These are phyloP conservation scores for Jatropha curcas DNA, from an alignment of 345 rosid species.

Conservation along the genomic window DNA sequence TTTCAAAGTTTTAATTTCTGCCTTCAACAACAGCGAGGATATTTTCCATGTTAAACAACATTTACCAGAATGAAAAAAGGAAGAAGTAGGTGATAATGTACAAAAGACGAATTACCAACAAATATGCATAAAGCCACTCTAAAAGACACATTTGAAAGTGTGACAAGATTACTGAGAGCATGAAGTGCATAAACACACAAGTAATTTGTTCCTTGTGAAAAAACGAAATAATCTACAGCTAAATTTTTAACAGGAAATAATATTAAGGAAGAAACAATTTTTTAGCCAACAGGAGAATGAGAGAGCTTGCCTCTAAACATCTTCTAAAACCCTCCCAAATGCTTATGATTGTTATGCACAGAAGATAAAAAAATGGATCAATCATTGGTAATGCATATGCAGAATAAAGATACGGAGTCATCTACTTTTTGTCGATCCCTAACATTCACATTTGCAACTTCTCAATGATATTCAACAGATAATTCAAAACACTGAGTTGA, in stretches of 20 bases:
- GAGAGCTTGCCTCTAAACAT: not conserved
- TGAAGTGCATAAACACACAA: not conserved
- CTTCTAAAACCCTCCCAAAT: not conserved
- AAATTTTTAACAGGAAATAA: not conserved
- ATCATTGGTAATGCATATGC: not conserved
- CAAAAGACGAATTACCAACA: not conserved
- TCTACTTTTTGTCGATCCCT: not conserved
- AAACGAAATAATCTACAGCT: not conserved
- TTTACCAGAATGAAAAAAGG: not conserved
- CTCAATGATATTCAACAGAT: not conserved
- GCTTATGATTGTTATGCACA: not conserved
- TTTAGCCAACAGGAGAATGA: not conserved
- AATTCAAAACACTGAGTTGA: not conserved
- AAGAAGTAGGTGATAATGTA: not conserved
- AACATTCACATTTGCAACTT: not conserved
- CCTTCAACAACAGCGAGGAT: not conserved
- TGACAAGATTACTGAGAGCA: not conserved
- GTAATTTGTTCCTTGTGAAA: not conserved
- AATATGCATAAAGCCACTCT: not conserved
- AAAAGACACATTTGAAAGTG: not conserved
- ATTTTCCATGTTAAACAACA: not conserved
- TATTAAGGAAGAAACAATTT: not conserved
- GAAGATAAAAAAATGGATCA: not conserved
- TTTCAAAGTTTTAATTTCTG: not conserved
- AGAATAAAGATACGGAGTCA: not conserved